Conservation (phyloP, 257 asterid species). For the Ocimum tenuiflorum region DNA sequence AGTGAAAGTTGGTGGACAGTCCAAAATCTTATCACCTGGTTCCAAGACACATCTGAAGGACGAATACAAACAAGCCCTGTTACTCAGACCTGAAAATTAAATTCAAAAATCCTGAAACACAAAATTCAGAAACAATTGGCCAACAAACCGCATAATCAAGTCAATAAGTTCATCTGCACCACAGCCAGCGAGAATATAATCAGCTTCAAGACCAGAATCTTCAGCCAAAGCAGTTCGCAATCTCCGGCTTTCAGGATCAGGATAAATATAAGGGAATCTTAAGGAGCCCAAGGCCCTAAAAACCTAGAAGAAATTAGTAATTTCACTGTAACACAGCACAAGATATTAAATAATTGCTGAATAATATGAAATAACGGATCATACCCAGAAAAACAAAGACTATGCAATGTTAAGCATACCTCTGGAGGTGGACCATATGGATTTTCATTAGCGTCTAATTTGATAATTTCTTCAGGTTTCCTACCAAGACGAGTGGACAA, state of each 20-base stretch:
- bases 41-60: slow-evolving; percentile 76
- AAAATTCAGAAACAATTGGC: neutral
- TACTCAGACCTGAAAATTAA: slow-evolving; percentile 3
- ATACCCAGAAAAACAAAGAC: neutral
- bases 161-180: slow-evolving; percentile 99
- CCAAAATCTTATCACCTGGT: slow-evolving; percentile 90
- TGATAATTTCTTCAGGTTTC: slow-evolving; percentile 90
- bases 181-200: slow-evolving; percentile 81
- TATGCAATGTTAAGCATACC: slow-evolving; percentile 34
- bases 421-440: slow-evolving; percentile 99
- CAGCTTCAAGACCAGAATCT: slow-evolving; percentile 93
- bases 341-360: neutral
- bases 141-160: slow-evolving; percentile 78
- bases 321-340: slow-evolving; percentile 12
- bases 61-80: slow-evolving; percentile 10
- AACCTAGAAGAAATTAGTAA: slow-evolving; percentile 47
- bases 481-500: slow-evolving; percentile 86
- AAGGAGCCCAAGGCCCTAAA: slow-evolving; percentile 77
- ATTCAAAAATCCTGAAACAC: neutral
- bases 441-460: slow-evolving; percentile 90
- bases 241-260: slow-evolving; percentile 93
- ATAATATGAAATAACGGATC: neutral
- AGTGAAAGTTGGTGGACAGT: slow-evolving; percentile 96
- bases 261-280: slow-evolving; percentile 90
- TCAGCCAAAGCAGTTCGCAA: slow-evolving; percentile 89